Percentiles rank a stretch among this genome's conserved stretches.
Evolutionary conservation across 2,329 filamentous ascomycete genomes (phyloP).

Genomic region (Fusarium veterinarium): DNA sequence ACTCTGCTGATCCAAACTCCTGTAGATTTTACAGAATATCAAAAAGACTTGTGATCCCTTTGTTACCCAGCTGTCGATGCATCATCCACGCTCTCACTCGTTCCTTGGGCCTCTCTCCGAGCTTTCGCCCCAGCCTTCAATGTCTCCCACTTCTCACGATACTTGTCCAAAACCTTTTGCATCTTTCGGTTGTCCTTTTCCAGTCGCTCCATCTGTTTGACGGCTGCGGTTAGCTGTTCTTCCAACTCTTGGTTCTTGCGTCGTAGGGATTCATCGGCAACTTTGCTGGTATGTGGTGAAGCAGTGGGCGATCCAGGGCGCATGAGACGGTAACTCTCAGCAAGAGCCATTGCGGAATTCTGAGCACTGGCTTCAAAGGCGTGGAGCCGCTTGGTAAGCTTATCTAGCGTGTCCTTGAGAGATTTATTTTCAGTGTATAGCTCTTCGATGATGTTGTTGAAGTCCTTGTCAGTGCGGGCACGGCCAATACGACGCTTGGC

Average conservation of each 20-base stretch:
- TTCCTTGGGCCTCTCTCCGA: slow-evolving; percentile 57
- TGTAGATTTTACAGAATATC: background rate
- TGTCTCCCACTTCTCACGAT: slow-evolving; percentile 70
- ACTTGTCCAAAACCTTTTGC: slow-evolving; percentile 67
- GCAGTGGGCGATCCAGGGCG: slow-evolving; percentile 65
- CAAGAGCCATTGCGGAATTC: slow-evolving; percentile 84
- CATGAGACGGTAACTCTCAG: slow-evolving; percentile 80
- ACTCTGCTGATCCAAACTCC: background rate
- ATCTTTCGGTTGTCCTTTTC: slow-evolving; percentile 71
- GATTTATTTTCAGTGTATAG: slow-evolving; percentile 88
- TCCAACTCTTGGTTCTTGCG: slow-evolving; percentile 73
- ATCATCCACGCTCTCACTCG: slow-evolving; percentile 51
- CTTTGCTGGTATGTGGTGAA: slow-evolving; percentile 39
- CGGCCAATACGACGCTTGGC: slow-evolving; percentile 56
- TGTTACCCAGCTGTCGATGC: slow-evolving; percentile 36
- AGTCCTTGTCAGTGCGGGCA: slow-evolving; percentile 56
- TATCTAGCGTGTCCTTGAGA: slow-evolving; percentile 86
- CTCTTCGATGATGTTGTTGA: slow-evolving; percentile 83
- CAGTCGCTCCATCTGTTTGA: slow-evolving; percentile 72
- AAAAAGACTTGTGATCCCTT: background rate
- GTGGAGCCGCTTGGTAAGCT: slow-evolving; percentile 86
- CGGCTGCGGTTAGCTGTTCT: slow-evolving; percentile 68
- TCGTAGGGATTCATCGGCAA: slow-evolving; percentile 53
- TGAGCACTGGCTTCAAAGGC: slow-evolving; percentile 94
- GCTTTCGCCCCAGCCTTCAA: slow-evolving; percentile 72